phyloP scores from a whole-genome alignment of 306 rosid genomes.

The Vachellia collinsii region DNA sequence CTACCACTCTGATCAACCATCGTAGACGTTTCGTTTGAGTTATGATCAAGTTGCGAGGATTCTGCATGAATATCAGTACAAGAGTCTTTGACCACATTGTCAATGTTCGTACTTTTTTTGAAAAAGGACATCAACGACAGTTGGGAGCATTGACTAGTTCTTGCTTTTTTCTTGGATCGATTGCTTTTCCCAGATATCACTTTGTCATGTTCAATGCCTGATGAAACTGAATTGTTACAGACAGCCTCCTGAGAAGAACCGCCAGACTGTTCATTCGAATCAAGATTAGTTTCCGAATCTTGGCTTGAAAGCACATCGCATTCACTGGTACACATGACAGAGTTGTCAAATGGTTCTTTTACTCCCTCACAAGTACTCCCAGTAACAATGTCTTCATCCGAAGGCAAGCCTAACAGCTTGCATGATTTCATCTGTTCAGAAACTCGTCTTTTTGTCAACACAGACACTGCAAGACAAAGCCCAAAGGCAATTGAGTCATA shows the following conservation, averaged over 20 bases:
- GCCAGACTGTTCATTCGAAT: conserved; percentile 32
- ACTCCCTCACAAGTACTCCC: conserved; percentile 17
- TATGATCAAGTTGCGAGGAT: conserved; percentile 44
- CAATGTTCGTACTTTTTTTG: neutral
- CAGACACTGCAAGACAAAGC: conserved; percentile 62
- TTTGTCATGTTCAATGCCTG: conserved; percentile 36
- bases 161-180: conserved; percentile 64
- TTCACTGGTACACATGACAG: conserved; percentile 32
- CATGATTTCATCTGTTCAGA: conserved; percentile 44
- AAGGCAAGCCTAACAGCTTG: conserved; percentile 29
- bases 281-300: conserved; percentile 42
- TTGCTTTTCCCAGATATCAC: conserved; percentile 29
- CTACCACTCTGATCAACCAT: conserved; percentile 40
- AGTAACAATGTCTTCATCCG: conserved; percentile 24
- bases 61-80: conserved; percentile 41
- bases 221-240: conserved; percentile 25
- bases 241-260: conserved; percentile 38
- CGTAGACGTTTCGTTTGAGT: conserved; percentile 43
- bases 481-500: conserved; percentile 15
- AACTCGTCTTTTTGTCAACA: conserved; percentile 67
- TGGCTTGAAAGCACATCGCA: conserved; percentile 48
- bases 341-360: neutral
- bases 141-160: conserved; percentile 33
- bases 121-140: conserved; percentile 16
- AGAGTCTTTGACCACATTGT: conserved; percentile 1